phyloP scores from a whole-genome alignment of 306 rosid genomes.

The Castanea mollissima region DNA sequence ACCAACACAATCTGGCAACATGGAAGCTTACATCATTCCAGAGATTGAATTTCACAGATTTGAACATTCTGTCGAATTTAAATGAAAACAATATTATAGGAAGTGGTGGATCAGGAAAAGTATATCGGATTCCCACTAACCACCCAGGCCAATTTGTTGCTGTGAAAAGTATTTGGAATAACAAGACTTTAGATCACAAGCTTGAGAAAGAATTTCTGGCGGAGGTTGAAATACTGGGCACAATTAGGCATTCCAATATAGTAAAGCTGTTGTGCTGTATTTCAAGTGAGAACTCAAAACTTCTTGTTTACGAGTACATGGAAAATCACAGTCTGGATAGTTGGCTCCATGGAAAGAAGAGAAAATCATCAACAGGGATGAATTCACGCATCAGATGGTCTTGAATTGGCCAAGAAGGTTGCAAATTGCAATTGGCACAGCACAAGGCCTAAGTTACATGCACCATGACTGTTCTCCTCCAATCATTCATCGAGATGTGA shows the following conservation, averaged over 20 bases:
- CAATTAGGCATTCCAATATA: constrained; percentile 75
- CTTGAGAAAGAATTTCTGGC: constrained; percentile 67
- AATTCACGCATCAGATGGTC: constrained; percentile 18
- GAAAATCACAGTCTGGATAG: constrained; percentile 72
- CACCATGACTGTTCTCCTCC: constrained; percentile 83
- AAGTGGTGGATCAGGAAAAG: constrained; percentile 86
- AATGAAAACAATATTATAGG: constrained; percentile 76
- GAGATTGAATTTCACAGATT: constrained; percentile 52
- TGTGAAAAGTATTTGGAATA: constrained; percentile 67
- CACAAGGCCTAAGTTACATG: constrained; percentile 83
- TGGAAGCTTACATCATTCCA: constrained; percentile 92
- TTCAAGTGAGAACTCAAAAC: constrained; percentile 63
- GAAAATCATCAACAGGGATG: constrained; percentile 24
- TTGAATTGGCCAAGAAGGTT: constrained; percentile 79
- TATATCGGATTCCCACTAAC: constrained; percentile 55
- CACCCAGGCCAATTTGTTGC: constrained; percentile 54
- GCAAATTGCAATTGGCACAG: constrained; percentile 77
- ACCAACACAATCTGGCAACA: constrained; percentile 31
- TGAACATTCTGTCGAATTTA: constrained; percentile 44
- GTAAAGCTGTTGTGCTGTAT: constrained; percentile 82
- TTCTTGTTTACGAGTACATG: constrained; percentile 91
- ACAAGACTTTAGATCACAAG: constrained; percentile 39
- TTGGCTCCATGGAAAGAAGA: constrained; percentile 68
- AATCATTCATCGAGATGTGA: constrained; percentile 80
- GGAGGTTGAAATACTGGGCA: constrained; percentile 69